Base-by-base conservation (phyloP, 495 filamentous ascomycete genomes). In the Friedmanniomyces simplex region DNA sequence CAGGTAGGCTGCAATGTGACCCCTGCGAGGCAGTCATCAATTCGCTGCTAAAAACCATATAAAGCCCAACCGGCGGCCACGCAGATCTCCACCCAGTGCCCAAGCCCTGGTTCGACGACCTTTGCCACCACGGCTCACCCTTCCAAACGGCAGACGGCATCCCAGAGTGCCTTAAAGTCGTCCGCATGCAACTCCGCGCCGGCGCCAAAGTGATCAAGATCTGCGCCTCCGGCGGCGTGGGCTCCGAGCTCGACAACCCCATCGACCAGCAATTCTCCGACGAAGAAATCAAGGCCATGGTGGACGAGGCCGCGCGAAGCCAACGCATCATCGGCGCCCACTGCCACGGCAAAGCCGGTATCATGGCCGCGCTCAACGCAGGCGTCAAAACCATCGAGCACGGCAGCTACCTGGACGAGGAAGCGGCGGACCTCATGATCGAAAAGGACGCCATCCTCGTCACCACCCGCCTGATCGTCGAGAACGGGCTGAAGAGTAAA, bases 361-460 rank as follows among this genome's bases (percentile, higher is more conserved):
- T 65, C 10, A 54, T 62, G 47, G 55, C 55, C 2, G 45, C 43
- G 32, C 34, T 63, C 1, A 26, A 50, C 3, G 63, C 63, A 10
- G 63, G 60, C 12, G 36, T 59, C 42, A 62, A 65, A 34, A 61
- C 59, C 16, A 65, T 65, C 22, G 63, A 65, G 52, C 63, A 65
- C 36, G 60, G 52, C 20, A 54, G 49, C 21, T 62, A 57, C 22
- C 25, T 55, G 13, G 59, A 62, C 45, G 59, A 62, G 16, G 59
- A 65, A 39, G 60, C 57, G 8, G 50, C 41, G 20, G 50, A 62
- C 1, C 36, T 56, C 25, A 65, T 65, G 63, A 61, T 62, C 22
- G 54, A 64, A 52, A 61, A 64, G 36, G 55, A 58, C 22, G 59
- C 55, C 25, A 58, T 64, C 13, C 46, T 58, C 1, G 59, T 64